Conservation (phyloP, 805 yeast species). For the Schwanniomyces polymorphus region DNA sequence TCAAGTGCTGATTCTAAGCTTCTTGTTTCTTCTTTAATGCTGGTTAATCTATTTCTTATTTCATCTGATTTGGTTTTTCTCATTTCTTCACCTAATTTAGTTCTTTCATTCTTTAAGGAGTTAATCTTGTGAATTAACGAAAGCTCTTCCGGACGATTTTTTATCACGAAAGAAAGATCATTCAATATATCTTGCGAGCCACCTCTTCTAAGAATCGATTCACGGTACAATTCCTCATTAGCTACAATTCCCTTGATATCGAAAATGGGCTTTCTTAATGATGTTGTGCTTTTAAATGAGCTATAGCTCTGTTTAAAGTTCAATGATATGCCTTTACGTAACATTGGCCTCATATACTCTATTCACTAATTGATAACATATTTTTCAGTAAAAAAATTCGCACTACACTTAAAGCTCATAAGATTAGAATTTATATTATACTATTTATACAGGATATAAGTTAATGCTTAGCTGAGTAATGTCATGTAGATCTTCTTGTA, state of each 20-base stretch:
- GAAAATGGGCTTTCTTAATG: constrained; percentile 6
- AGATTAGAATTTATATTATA: neutral
- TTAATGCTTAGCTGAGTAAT: constrained; percentile 2
- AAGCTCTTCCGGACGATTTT: constrained; percentile 23
- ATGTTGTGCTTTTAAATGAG: constrained; percentile 6
- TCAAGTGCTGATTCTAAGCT: constrained; percentile 23
- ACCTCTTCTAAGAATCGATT: constrained; percentile 29
- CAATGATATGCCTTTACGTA: neutral
- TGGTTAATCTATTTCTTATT: constrained; percentile 16
- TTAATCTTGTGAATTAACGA: constrained; percentile 21
- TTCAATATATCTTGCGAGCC: constrained; percentile 13
- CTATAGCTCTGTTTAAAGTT: neutral
- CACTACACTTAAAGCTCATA: neutral
- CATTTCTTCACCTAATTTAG: constrained; percentile 23
- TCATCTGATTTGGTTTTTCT: constrained; percentile 10
- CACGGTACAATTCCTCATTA: constrained; percentile 17
- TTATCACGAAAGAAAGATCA: constrained; percentile 23
- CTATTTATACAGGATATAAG: neutral
- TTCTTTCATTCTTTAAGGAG: constrained; percentile 25
- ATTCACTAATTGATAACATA: too few species aligned
- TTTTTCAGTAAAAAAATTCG: neutral
- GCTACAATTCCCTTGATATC: constrained; percentile 22
- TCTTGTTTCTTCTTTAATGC: constrained; percentile 24
- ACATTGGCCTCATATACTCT: neutral
- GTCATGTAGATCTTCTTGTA: constrained; percentile 5